Evolutionary conservation across 140 eudicot species (phyloP), one percentile per base, ranked within the genome.

Genomic region (Anethum foeniculum): DNA sequence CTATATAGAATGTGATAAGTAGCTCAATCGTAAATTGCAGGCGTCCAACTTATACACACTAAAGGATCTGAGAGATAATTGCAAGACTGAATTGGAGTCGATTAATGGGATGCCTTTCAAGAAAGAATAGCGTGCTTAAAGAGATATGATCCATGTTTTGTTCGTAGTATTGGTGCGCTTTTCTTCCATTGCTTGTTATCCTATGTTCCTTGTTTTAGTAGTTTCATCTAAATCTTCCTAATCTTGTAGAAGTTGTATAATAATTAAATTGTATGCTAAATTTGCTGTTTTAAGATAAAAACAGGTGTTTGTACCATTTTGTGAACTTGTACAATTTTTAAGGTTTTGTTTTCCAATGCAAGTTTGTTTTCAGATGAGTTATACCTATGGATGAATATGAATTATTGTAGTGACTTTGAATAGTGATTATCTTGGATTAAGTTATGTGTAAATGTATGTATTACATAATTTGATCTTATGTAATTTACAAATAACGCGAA

Each of bases 21-120:
- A 30, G 48, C 25, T 84, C 68, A 64, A 78, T 69, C 48, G 44
- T 76, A 71, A 41, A 71, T 81, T 67, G 85, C 94, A 94, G 98
- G 96, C 90, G 86, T 72, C 85, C 47, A 85, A 85, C 80, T 84
- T 94, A 77, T 79, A 83, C 41, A 83, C 89, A 71, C 82, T 94
- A 54, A 85, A 82, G 80, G 91, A 94, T 64, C 27, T 90, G 71
- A 86, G 92, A 85, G 93, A 90, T 21, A 80, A 84, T 47, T 88
- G 83, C 93, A 94, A 86, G 88, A 80, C 80, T 49, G 91, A 88
- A 44, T 28, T 85, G 80, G 93, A 87, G 85, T 36, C 48, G 48
- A 60, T 67, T 43, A 85, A 56, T 69, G 82, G 84, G 38, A 52
- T 51, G 62, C 69, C 83, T 64, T 47, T 82, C 32, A 88, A 85